Conservation (phyloP, 179 eudicot species). For the Heliamphora pulchella region DNA sequence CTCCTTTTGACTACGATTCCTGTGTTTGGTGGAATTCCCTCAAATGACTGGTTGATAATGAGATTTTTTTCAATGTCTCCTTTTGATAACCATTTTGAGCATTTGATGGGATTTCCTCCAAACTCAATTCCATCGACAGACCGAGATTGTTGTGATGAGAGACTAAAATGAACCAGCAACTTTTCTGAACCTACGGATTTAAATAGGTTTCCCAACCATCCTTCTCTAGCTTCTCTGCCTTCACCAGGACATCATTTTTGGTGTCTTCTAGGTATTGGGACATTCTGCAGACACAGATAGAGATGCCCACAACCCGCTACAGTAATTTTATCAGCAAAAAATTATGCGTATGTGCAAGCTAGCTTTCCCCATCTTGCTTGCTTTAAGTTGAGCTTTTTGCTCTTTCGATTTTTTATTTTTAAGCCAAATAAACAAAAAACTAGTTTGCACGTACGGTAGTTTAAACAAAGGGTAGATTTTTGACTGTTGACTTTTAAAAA, state of each 20-base stretch:
- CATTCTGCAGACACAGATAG: slow-evolving; percentile 16
- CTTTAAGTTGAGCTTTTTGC: no score
- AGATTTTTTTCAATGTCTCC: neutral
- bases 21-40: neutral
- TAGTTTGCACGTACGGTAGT: no score
- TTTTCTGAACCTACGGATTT: slow-evolving; percentile 24
- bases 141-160: neutral
- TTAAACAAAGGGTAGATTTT: no score
- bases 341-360: neutral
- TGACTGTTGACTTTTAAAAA: no score
- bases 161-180: neutral
- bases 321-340: neutral
- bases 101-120: neutral
- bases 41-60: neutral
- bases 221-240: slow-evolving; percentile 41
- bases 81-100: neutral
- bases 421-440: no score
- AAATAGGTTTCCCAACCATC: slow-evolving; percentile 72
- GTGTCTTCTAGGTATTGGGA: slow-evolving; percentile 22
- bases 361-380: neutral
- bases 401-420: no score
- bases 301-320: neutral
- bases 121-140: neutral
- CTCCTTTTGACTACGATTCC: no score
- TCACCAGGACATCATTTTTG: slow-evolving; percentile 18